Conservation (phyloP, 1,139 yeast genomes). For the Zygosaccharomyces pseudobailii region DNA sequence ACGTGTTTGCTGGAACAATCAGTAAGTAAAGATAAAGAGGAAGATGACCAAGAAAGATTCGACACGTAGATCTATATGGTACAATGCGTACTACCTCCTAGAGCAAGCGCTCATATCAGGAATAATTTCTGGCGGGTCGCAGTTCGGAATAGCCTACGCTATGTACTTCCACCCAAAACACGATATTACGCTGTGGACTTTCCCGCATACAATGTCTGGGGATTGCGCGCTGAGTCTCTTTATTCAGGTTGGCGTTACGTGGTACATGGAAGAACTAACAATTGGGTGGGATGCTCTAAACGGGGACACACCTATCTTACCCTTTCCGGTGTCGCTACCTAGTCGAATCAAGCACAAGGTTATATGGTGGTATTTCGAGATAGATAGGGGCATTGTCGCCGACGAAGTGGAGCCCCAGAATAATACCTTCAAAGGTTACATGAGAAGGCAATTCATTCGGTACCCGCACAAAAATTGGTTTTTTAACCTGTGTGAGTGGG, state of each 20-base stretch:
- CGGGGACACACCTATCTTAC: constrained; percentile 10
- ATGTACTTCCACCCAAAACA: constrained; percentile 19
- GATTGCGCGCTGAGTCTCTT: constrained; percentile 25
- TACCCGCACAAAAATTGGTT: constrained; percentile 12
- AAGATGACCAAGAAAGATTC: neutral
- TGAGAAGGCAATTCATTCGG: constrained; percentile 11
- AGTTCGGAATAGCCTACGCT: constrained; percentile 28
- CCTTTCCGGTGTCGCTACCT: constrained; percentile 7
- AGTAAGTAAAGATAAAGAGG: neutral
- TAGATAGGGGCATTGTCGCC: constrained; percentile 12
- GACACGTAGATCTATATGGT: constrained; percentile 6
- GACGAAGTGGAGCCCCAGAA: constrained; percentile 8
- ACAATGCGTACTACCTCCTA: constrained; percentile 9
- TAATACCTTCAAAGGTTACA: constrained; percentile 6
- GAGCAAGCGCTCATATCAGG: constrained; percentile 19
- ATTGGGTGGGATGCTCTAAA: constrained; percentile 20
- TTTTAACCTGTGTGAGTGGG: constrained; percentile 18
- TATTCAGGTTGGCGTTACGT: constrained; percentile 23
- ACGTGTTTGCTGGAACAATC: neutral
- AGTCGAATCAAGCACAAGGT: constrained; percentile 5
- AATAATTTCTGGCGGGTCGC: constrained; percentile 24
- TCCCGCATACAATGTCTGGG: constrained; percentile 28
- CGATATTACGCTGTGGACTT: constrained; percentile 23
- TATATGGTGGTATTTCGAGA: constrained; percentile 14
- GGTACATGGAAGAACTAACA: constrained; percentile 21